phyloP scores from a whole-genome alignment of 345 rosid genomes.

The Gossypium thurberi region DNA sequence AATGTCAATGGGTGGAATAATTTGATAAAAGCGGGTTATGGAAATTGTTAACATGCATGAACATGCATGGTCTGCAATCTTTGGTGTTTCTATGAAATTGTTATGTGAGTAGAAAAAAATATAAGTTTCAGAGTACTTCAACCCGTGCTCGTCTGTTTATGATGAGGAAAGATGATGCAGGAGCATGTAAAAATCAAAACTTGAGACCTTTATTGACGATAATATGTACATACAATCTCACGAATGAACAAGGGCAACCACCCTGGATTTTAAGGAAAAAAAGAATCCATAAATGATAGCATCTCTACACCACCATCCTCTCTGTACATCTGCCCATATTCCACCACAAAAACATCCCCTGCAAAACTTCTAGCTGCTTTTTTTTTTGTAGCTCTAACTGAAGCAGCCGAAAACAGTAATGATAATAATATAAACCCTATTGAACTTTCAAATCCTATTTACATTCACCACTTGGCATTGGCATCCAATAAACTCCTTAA shows the following conservation, averaged over 20 bases:
- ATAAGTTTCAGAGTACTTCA: too few species aligned
- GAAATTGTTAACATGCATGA: too few species aligned
- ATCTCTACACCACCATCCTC: conserved; percentile 17
- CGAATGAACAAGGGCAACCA: neutral
- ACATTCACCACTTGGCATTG: conserved; percentile 27
- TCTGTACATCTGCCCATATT: conserved; percentile 23
- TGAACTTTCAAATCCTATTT: neutral
- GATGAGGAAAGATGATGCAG: too few species aligned
- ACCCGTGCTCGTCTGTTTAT: too few species aligned
- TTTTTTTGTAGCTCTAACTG: conserved; percentile 18
- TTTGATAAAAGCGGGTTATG: too few species aligned
- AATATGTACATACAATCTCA: neutral
- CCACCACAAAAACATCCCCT: conserved; percentile 6
- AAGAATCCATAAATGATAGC: neutral
- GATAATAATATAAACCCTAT: too few species aligned
- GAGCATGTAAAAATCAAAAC: too few species aligned
- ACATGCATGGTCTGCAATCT: too few species aligned
- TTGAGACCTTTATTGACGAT: neutral
- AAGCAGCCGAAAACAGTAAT: conserved; percentile 32
- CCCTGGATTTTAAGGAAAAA: neutral
- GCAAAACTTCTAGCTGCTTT: conserved; percentile 38
- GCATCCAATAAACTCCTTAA: conserved; percentile 51
- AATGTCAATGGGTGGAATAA: too few species aligned
- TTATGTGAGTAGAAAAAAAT: too few species aligned
- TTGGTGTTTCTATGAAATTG: too few species aligned